These are phyloP conservation scores for Coemansia sp. DNA, from an alignment of 192 early-diverging fungal genomes.

Conservation along the genomic window DNA sequence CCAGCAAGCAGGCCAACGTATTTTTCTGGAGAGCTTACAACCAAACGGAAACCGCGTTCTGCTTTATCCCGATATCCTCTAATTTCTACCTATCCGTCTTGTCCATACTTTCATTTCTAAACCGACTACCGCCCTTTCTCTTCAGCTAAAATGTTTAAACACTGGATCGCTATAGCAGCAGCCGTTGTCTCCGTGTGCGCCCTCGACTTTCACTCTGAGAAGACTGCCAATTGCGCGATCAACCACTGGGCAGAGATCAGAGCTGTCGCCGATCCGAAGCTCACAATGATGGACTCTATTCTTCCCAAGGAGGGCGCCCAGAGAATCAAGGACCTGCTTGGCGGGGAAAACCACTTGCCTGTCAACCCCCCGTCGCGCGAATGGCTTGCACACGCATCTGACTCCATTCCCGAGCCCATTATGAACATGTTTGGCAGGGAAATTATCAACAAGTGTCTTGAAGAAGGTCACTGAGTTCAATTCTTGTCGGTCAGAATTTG, in stretches of 20 bases:
- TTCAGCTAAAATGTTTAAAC: slow-evolving; percentile 3
- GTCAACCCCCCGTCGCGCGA: slow-evolving; percentile 27
- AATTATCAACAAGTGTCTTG: slow-evolving; percentile 41
- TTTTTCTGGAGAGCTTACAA: neutral
- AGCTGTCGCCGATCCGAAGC: slow-evolving; percentile 27
- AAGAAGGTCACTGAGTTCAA: slow-evolving; percentile 12
- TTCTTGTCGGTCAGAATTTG: neutral
- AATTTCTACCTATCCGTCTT: no score
- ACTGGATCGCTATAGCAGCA: neutral
- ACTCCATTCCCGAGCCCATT: slow-evolving; percentile 32
- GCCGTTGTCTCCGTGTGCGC: slow-evolving; percentile 1
- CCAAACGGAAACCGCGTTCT: neutral
- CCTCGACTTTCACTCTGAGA: slow-evolving; percentile 41
- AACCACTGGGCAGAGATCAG: slow-evolving; percentile 45
- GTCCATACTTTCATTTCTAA: neutral
- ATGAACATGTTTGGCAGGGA: slow-evolving; percentile 45
- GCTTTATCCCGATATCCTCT: neutral
- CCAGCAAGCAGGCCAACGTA: no score
- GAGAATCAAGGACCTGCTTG: slow-evolving; percentile 24
- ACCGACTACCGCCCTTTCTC: neutral
- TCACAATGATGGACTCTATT: slow-evolving; percentile 25
- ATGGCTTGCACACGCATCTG: slow-evolving; percentile 38
- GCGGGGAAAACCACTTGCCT: slow-evolving; percentile 22
- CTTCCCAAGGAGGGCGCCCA: slow-evolving; percentile 16
- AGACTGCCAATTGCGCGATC: slow-evolving; percentile 28